Percentiles rank a stretch among this genome's conserved stretches.
Evolutionary conservation across 202 grass and related monocot species (phyloP).

Genomic region (Bolboschoenoplectus hybrid): DNA sequence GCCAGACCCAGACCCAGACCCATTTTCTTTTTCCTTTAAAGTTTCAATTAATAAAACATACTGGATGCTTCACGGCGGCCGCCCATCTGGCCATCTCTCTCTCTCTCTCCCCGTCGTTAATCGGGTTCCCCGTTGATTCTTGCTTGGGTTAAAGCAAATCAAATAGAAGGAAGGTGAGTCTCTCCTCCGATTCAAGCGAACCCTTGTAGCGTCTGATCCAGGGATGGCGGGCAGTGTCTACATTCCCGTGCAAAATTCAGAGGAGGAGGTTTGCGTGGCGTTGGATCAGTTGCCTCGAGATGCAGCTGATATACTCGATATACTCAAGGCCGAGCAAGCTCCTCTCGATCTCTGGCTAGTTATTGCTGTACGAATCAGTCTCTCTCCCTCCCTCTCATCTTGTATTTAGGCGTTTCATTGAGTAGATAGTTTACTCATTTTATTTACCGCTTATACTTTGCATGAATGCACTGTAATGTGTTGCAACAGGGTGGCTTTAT

Average conservation of each 20-base stretch:
- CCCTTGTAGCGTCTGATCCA: neutral
- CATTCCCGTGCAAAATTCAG: constrained; percentile 91
- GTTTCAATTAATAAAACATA: too few relatives aligned
- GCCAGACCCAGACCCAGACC: too few relatives aligned
- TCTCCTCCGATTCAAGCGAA: too few relatives aligned
- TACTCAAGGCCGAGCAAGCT: constrained; percentile 96
- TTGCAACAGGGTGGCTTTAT: neutral
- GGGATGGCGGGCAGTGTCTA: constrained; percentile 73
- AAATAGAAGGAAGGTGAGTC: too few relatives aligned
- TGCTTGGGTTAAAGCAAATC: too few relatives aligned
- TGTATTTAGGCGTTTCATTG: neutral
- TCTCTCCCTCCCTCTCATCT: neutral
- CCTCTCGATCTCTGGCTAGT: constrained; percentile 95
- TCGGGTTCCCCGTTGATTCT: too few relatives aligned
- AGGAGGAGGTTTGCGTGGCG: constrained; percentile 87
- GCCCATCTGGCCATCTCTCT: too few relatives aligned
- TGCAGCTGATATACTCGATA: constrained; percentile 91
- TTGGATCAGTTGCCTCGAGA: constrained; percentile 83
- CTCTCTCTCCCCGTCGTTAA: too few relatives aligned
- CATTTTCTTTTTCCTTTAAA: too few relatives aligned
- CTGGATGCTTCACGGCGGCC: too few relatives aligned
- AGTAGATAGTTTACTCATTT: neutral
- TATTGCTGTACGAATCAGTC: constrained; percentile 62
- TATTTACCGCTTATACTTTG: neutral
- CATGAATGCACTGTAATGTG: constrained; percentile 3